Conservation (phyloP, 345 rosid species). For the Syzygium grande region DNA sequence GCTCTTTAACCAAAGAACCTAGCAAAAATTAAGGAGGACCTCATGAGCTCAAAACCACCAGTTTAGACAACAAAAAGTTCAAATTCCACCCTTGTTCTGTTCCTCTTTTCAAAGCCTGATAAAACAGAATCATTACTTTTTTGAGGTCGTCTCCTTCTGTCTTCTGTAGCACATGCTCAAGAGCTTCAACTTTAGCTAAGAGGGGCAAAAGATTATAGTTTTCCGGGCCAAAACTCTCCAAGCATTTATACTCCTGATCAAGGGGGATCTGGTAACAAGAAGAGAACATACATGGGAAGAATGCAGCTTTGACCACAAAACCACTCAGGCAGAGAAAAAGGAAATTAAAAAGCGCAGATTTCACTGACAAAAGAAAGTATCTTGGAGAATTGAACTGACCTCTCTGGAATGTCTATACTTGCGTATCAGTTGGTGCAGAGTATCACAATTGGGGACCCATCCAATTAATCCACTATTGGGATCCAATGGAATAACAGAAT, state of each 20-base stretch:
- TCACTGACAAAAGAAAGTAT: background rate
- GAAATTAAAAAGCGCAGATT: background rate
- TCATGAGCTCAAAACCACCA: background rate
- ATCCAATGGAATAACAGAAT: constrained; percentile 84
- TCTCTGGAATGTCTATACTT: constrained; percentile 91
- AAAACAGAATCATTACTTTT: constrained; percentile 37
- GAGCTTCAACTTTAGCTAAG: constrained; percentile 85
- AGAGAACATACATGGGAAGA: background rate
- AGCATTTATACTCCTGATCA: constrained; percentile 84
- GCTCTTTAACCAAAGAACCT: constrained; percentile 99
- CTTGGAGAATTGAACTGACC: constrained; percentile 28
- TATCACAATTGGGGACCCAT: constrained; percentile 98
- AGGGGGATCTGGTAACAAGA: constrained; percentile 44
- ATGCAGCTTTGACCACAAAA: background rate
- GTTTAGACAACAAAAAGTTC: background rate
- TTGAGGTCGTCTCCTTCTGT: constrained; percentile 94
- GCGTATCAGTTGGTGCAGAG: constrained; percentile 81
- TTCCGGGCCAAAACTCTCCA: constrained; percentile 80
- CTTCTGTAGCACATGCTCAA: constrained; percentile 71
- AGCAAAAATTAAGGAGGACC: background rate
- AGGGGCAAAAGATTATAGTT: constrained; percentile 84
- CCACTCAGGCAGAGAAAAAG: background rate
- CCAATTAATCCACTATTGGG: constrained; percentile 93
- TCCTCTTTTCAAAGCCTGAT: background rate
- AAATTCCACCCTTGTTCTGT: background rate